Evolutionary conservation across 169 alveolate genomes (phyloP).

Genomic region (Plasmodium vivax): DNA sequence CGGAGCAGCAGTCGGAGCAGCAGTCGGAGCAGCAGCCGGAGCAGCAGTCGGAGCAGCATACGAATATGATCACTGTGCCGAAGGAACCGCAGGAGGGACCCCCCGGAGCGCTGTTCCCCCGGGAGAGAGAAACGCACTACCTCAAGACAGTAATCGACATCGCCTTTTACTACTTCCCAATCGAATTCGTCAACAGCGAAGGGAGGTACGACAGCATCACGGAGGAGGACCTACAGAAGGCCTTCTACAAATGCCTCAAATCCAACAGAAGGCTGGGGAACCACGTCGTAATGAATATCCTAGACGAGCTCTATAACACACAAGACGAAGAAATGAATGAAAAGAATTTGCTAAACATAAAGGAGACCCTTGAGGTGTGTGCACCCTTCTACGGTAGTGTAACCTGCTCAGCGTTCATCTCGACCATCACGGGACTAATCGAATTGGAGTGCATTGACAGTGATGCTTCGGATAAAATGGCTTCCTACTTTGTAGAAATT

Average conservation of each 20-base stretch:
- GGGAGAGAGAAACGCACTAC: slow-evolving; percentile 21
- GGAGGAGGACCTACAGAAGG: slow-evolving; percentile 24
- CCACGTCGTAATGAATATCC: slow-evolving; percentile 26
- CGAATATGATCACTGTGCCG: too few relatives aligned
- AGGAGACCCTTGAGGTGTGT: slow-evolving; percentile 28
- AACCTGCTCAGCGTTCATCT: slow-evolving; percentile 12
- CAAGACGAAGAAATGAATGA: slow-evolving; percentile 54
- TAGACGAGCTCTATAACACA: slow-evolving; percentile 39
- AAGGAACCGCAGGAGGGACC: background rate
- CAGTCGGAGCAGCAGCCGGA: too few relatives aligned
- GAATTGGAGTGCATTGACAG: slow-evolving; percentile 63
- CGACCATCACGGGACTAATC: slow-evolving; percentile 32
- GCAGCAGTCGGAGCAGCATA: too few relatives aligned
- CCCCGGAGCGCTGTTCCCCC: slow-evolving; percentile 12
- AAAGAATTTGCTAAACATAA: slow-evolving; percentile 14
- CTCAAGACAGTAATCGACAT: slow-evolving; percentile 42
- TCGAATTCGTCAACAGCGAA: slow-evolving; percentile 30
- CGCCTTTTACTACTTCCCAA: slow-evolving; percentile 59
- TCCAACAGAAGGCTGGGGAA: slow-evolving; percentile 45
- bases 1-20: too few relatives aligned
- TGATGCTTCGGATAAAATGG: slow-evolving; percentile 22
- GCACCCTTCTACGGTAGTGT: slow-evolving; percentile 35
- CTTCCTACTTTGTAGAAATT: slow-evolving; percentile 12
- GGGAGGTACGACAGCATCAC: slow-evolving; percentile 29
- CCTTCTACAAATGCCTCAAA: slow-evolving; percentile 18